Evolutionary conservation across 2,329 filamentous ascomycete species (phyloP).

Genomic region (Dactylonectria macrodidyma): DNA sequence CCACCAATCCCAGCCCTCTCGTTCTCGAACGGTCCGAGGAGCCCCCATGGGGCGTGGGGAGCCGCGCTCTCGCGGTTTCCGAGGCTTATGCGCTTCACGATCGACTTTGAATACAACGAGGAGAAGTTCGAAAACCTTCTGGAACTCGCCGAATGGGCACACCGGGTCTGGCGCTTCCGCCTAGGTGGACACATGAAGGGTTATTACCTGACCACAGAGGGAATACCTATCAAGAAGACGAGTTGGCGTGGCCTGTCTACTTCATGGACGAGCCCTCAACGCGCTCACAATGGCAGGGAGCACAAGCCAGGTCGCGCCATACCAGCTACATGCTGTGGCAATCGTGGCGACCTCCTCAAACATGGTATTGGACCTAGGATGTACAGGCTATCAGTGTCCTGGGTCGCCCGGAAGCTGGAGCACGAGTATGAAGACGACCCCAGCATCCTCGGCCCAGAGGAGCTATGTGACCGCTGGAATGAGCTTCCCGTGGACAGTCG

Average conservation of each 20-base stretch:
- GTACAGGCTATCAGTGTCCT: constrained; percentile 33
- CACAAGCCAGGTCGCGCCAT: background rate
- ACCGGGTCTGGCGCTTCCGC: constrained; percentile 35
- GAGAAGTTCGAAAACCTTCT: constrained; percentile 9
- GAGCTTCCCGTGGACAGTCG: constrained; percentile 18
- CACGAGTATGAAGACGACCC: constrained; percentile 25
- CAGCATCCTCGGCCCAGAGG: constrained; percentile 5
- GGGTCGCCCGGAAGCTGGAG: constrained; percentile 29
- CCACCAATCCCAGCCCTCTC: constrained; percentile 27
- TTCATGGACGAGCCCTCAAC: constrained; percentile 17
- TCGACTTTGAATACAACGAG: constrained; percentile 31
- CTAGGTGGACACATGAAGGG: constrained; percentile 33
- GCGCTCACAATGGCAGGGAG: constrained; percentile 7
- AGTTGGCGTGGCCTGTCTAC: constrained; percentile 24
- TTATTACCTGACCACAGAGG: constrained; percentile 30
- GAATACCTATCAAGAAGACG: constrained; percentile 19
- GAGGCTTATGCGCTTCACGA: constrained; percentile 23
- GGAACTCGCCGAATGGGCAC: constrained; percentile 30
- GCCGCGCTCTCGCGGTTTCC: constrained; percentile 23
- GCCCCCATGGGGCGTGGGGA: constrained; percentile 24
- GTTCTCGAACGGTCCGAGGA: constrained; percentile 5
- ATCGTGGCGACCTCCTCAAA: constrained; percentile 2
- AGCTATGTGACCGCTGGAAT: constrained; percentile 13
- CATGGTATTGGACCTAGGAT: constrained; percentile 22
- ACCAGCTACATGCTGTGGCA: constrained; percentile 13